These are phyloP conservation scores for Aspergillus avenaceus DNA, from an alignment of 495 filamentous ascomycete genomes.

Conservation along the genomic window DNA sequence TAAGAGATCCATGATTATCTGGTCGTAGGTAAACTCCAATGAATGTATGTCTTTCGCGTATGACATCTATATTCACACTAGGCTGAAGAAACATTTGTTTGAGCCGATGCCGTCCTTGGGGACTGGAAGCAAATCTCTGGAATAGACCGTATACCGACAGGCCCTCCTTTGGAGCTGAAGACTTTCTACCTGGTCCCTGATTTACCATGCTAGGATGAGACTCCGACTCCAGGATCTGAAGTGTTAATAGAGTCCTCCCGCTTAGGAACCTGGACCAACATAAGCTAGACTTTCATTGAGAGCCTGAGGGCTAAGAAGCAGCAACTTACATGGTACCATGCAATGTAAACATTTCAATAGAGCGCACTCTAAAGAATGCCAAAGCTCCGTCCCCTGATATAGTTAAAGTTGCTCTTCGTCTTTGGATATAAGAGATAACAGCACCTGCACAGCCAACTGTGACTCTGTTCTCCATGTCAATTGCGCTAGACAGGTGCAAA, in stretches of 20 bases:
- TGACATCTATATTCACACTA: slow-evolving; percentile 60
- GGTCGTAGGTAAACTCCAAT: slow-evolving; percentile 65
- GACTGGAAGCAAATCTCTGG: slow-evolving; percentile 69
- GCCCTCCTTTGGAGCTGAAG: slow-evolving; percentile 75
- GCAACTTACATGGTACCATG: slow-evolving; percentile 64
- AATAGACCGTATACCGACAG: slow-evolving; percentile 88
- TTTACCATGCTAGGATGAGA: slow-evolving; percentile 80
- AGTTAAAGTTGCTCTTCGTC: slow-evolving; percentile 59
- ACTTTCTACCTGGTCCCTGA: slow-evolving; percentile 65
- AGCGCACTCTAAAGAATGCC: slow-evolving; percentile 53
- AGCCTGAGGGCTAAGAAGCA: neutral
- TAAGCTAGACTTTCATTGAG: slow-evolving; percentile 3
- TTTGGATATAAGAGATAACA: slow-evolving; percentile 72
- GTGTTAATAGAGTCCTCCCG: slow-evolving; percentile 69
- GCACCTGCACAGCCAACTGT: slow-evolving; percentile 84
- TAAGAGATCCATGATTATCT: slow-evolving; percentile 58
- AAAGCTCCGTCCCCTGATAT: slow-evolving; percentile 49
- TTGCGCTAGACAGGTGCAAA: slow-evolving; percentile 64
- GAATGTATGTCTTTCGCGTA: slow-evolving; percentile 70
- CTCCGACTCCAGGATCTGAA: slow-evolving; percentile 84
- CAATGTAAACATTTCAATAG: slow-evolving; percentile 74
- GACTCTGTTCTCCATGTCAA: slow-evolving; percentile 74
- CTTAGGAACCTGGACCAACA: slow-evolving; percentile 62
- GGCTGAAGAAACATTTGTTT: slow-evolving; percentile 84
- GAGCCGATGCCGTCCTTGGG: slow-evolving; percentile 73